Base-by-base conservation (phyloP, 495 filamentous ascomycete genomes). In the Penicillium dipodomyicola region DNA sequence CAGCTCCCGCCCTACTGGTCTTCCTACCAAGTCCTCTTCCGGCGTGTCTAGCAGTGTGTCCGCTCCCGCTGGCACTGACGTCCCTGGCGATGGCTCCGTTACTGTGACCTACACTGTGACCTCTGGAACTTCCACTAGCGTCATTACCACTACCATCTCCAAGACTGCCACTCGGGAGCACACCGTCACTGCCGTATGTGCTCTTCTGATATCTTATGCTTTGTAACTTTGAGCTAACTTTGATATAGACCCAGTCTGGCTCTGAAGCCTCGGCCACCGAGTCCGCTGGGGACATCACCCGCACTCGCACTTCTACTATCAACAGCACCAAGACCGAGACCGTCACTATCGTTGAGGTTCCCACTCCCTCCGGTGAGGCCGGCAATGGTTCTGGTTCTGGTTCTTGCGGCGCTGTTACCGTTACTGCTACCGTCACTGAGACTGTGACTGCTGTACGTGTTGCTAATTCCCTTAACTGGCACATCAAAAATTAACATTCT, bases 71-170 rank as follows among this genome's bases (percentile, higher is more conserved):
- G 52, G 57, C n/a, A 41, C 47, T 7, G 41, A 27, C 27, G 49
- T 42, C 29, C 41, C 64, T 29, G 41, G 54, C 20, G 19, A 47
- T 42, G 44, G 59, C 52, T 82, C 82, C 64, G 70, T 81, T 52
- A 80, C 75, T 54, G 63, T 87, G 17, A 81, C 77, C 30, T 94
- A 85, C 80, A 84, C 78, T 22, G 80, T 80, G 40, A 79, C 78
- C 49, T 64, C 72, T 45, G 83, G 82, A 50, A 70, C 79, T 15
- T 80, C 79, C 0, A 78, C 78, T 53, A 80, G 72, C 40, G 75
- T 84, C 39, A 70, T 84, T 15, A 84, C 82, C 27, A 85, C 82
- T 49, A 84, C 81, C 19, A 76, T 84, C 58, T 67, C 78, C 67
- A 69, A 69, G 58, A 84, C 80, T 57, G 56, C 65, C 33, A 77